phyloP scores from a whole-genome alignment of 2,329 filamentous ascomycete species.

The Botrytis tulipae region DNA sequence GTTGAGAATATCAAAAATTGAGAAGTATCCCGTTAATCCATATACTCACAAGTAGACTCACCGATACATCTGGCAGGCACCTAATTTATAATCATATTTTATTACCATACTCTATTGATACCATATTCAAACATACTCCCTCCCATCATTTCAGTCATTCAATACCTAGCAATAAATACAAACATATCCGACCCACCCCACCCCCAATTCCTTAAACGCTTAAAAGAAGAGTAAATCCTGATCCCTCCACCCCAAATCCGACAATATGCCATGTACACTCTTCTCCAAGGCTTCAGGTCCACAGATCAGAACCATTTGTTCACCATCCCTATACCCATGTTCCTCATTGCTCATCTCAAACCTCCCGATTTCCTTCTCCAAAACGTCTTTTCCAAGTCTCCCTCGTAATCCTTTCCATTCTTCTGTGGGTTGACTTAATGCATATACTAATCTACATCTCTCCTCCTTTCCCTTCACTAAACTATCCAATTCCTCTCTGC shows the following conservation, averaged over 20 bases:
- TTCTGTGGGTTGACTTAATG: slow-evolving; percentile 61
- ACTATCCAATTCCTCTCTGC: slow-evolving; percentile 66
- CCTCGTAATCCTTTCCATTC: slow-evolving; percentile 69
- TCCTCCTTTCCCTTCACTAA: slow-evolving; percentile 54
- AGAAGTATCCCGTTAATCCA: too few species aligned
- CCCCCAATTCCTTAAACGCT: background rate
- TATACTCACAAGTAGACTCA: background rate
- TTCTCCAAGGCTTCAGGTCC: slow-evolving; percentile 75
- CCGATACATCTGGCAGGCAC: background rate
- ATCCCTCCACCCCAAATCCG: slow-evolving; percentile 67
- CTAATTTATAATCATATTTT: background rate
- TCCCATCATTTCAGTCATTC: background rate
- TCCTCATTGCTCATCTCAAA: slow-evolving; percentile 37
- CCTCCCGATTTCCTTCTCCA: slow-evolving; percentile 57
- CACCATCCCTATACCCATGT: slow-evolving; percentile 28
- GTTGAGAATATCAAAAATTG: too few species aligned
- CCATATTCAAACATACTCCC: background rate
- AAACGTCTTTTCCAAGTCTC: slow-evolving; percentile 60
- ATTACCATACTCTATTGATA: background rate
- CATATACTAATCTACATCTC: slow-evolving; percentile 65
- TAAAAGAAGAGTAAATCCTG: slow-evolving; percentile 76
- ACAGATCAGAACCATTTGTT: slow-evolving; percentile 72
- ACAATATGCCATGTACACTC: slow-evolving; percentile 55
- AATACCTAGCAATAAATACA: background rate
- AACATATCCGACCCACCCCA: background rate